These are phyloP conservation scores for Larix kaempferi DNA, from an alignment of 75 land plant genomes.

Conservation along the genomic window DNA sequence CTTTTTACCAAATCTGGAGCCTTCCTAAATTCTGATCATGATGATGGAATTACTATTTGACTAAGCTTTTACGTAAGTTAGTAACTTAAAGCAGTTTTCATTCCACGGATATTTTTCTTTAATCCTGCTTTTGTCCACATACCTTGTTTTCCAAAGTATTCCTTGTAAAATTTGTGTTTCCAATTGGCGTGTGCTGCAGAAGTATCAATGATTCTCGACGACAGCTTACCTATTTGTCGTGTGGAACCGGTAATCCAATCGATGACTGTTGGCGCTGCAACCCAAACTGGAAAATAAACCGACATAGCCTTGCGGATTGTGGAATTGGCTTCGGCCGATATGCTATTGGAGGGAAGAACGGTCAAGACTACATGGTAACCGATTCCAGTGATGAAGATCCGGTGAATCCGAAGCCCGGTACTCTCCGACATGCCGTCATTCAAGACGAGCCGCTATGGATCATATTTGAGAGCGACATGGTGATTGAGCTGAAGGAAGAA, in stretches of 20 bases:
- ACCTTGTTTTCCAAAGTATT: background rate
- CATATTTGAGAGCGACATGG: conserved; percentile 47
- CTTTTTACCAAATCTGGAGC: too few relatives aligned
- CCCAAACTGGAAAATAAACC: conserved; percentile 27
- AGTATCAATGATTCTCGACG: conserved; percentile 6
- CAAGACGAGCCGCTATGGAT: conserved; percentile 44
- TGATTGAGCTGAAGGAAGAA: conserved; percentile 56
- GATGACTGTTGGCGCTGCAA: conserved; percentile 48
- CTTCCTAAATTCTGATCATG: too few relatives aligned
- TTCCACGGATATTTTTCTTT: too few relatives aligned
- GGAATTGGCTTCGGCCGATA: conserved; percentile 43
- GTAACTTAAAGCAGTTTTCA: too few relatives aligned
- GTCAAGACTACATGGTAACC: conserved; percentile 35
- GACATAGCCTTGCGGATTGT: conserved; percentile 44
- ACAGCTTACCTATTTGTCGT: conserved; percentile 3
- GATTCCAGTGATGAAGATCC: conserved; percentile 54
- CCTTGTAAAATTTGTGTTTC: background rate
- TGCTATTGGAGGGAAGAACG: conserved; percentile 39
- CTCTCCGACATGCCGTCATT: conserved; percentile 71
- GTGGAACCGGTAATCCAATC: conserved; percentile 36
- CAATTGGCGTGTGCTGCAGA: background rate
- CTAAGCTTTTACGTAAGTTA: too few relatives aligned
- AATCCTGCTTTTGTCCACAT: background rate
- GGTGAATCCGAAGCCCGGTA: conserved; percentile 63
- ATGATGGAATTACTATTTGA: too few relatives aligned